Percentiles rank a stretch among this genome's conserved stretches.
These are phyloP conservation scores for Zelonia costaricensis DNA, from an alignment of 208 protist species.

Conservation along the genomic window DNA sequence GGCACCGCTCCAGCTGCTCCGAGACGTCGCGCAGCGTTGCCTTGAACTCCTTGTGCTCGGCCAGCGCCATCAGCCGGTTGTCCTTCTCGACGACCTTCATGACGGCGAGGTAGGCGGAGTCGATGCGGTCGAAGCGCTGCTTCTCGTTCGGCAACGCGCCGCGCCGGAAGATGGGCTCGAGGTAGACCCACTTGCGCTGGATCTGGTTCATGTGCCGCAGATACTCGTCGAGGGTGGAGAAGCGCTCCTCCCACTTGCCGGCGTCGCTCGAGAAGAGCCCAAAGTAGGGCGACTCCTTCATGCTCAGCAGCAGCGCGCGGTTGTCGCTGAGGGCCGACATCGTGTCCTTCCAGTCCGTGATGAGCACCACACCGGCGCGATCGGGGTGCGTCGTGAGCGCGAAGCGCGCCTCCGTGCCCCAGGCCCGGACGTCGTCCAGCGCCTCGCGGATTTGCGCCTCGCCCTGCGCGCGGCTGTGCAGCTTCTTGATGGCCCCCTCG, in stretches of 20 bases:
- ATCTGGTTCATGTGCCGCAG: constrained; percentile 95
- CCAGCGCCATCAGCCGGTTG: constrained; percentile 86
- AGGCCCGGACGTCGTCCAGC: constrained; percentile 94
- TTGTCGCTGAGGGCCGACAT: constrained; percentile 96
- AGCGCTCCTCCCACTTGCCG: constrained; percentile 90
- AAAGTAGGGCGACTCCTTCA: constrained; percentile 98
- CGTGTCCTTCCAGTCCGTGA: constrained; percentile 98
- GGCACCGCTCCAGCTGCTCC: constrained; percentile 97
- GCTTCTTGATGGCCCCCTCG: constrained; percentile 89
- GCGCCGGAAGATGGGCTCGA: constrained; percentile 98
- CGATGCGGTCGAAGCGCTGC: constrained; percentile 94
- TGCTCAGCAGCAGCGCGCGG: constrained; percentile 94
- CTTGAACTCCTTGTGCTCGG: constrained; percentile 77
- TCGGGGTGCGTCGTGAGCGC: constrained; percentile 77
- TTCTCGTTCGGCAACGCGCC: constrained; percentile 97
- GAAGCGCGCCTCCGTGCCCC: constrained; percentile 91
- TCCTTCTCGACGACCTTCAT: constrained; percentile 89
- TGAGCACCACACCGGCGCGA: constrained; percentile 83
- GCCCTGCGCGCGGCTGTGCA: constrained; percentile 94
- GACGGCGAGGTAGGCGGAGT: constrained; percentile 94
- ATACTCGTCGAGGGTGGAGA: constrained; percentile 91
- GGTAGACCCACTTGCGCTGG: constrained; percentile 98
- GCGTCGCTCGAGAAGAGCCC: constrained; percentile 92
- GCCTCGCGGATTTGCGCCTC: constrained; percentile 97
- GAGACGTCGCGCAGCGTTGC: constrained; percentile 87